These are phyloP conservation scores for Grifola frondosa DNA, from an alignment of 1,284 basidiomycete species.

Conservation along the genomic window DNA sequence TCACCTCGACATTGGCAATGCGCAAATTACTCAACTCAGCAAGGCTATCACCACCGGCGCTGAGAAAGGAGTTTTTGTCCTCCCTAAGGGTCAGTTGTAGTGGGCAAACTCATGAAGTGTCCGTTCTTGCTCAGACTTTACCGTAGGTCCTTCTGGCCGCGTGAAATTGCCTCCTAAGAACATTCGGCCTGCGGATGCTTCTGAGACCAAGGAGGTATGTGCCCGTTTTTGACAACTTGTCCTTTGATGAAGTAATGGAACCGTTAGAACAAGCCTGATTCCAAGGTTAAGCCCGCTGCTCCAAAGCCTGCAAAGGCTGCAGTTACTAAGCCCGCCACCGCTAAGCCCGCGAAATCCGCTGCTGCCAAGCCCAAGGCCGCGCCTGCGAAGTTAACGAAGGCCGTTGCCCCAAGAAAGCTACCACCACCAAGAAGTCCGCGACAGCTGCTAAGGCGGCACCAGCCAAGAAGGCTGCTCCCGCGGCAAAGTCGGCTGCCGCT, in stretches of 20 bases:
- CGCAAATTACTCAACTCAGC: slow-evolving; percentile 79
- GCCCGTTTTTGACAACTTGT: slow-evolving; percentile 7
- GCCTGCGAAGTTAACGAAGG: slow-evolving; percentile 21
- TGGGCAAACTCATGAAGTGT: slow-evolving; percentile 4
- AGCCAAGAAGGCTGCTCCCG: slow-evolving; percentile 19
- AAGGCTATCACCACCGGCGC: slow-evolving; percentile 80
- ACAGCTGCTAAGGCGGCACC: slow-evolving; percentile 26
- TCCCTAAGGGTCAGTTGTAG: slow-evolving; percentile 76
- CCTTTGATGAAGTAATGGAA: slow-evolving; percentile 17
- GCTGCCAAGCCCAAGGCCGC: slow-evolving; percentile 19
- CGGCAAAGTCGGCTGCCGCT: slow-evolving; percentile 9
- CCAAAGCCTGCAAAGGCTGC: slow-evolving; percentile 26
- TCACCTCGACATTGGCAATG: slow-evolving; percentile 73
- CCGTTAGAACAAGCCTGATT: slow-evolving; percentile 57
- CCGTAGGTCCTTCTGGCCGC: slow-evolving; percentile 69
- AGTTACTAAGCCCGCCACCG: slow-evolving; percentile 22
- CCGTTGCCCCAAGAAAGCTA: slow-evolving; percentile 23
- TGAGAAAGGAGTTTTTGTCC: slow-evolving; percentile 76
- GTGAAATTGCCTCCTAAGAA: slow-evolving; percentile 82
- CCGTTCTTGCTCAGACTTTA: slow-evolving; percentile 8
- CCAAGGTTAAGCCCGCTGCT: slow-evolving; percentile 26
- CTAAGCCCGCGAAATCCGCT: no score
- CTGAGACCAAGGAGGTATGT: slow-evolving; percentile 67
- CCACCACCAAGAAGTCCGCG: slow-evolving; percentile 23
- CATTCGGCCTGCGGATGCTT: slow-evolving; percentile 44